phyloP scores from a whole-genome alignment of 306 rosid genomes.

The Medicago arabica region DNA sequence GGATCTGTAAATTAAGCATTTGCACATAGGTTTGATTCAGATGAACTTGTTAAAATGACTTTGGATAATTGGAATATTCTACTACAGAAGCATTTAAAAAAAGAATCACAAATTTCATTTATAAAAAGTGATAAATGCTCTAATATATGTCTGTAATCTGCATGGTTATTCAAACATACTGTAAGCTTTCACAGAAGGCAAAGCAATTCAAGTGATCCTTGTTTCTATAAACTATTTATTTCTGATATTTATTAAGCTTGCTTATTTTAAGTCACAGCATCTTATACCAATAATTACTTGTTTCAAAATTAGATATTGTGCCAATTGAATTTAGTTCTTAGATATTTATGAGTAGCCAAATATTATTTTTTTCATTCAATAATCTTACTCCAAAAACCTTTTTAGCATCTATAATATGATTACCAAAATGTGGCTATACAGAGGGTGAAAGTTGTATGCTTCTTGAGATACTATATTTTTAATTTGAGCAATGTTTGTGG shows the following conservation, averaged over 20 bases:
- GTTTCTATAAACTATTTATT: background rate
- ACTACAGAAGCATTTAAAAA: conserved; percentile 1
- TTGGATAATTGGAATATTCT: background rate
- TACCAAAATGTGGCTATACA: no score
- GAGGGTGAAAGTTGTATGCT: no score
- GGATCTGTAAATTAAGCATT: conserved; percentile 27
- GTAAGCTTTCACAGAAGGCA: background rate
- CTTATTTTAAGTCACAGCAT: background rate
- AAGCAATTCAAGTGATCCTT: background rate
- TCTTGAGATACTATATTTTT: no score
- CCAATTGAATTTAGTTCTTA: background rate
- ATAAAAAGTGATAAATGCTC: background rate
- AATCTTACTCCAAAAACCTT: no score
- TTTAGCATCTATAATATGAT: no score
- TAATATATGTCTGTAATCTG: background rate
- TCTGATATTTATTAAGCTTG: background rate
- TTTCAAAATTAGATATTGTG: background rate
- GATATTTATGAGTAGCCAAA: background rate
- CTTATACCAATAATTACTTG: background rate
- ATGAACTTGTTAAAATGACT: background rate
- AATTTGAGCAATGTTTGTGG: no score
- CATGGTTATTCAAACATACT: background rate
- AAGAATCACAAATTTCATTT: background rate
- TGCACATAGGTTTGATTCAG: conserved; percentile 1
- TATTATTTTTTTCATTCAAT: no score